These are phyloP conservation scores for Oldenlandia corymbosa DNA, from an alignment of 257 asterid genomes.

Conservation along the genomic window DNA sequence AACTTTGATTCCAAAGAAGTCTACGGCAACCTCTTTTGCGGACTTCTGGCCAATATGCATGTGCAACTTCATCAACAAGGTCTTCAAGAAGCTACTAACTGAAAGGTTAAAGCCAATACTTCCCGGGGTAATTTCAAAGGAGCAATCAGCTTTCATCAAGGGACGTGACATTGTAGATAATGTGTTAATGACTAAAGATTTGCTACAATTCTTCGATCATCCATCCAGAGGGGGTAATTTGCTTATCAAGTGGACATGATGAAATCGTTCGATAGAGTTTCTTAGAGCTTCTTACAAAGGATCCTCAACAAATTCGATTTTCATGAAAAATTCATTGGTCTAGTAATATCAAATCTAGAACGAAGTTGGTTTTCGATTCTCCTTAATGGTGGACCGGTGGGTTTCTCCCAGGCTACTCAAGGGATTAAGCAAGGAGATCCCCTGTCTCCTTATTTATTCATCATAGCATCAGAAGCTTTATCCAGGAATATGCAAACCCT, in stretches of 20 bases:
- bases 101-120: too few species aligned
- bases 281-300: neutral
- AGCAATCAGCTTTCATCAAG: too few species aligned
- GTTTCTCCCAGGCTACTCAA: neutral
- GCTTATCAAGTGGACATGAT: neutral
- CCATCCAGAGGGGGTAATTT: too few species aligned
- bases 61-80: neutral
- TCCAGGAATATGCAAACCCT: neutral
- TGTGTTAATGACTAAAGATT: too few species aligned
- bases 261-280: neutral
- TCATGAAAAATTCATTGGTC: neutral
- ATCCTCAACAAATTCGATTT: neutral
- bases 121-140: too few species aligned
- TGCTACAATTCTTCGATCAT: too few species aligned
- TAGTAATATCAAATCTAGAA: neutral
- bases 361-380: neutral
- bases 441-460: neutral
- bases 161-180: too few species aligned
- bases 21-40: too few species aligned
- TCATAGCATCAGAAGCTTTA: neutral
- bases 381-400: neutral
- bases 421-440: neutral
- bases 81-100: too few species aligned
- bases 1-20: too few species aligned
- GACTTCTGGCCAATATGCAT: too few species aligned